These are phyloP conservation scores for Yamadazyma kanchanaburiensis DNA, from an alignment of 1,139 yeast species.

Conservation along the genomic window DNA sequence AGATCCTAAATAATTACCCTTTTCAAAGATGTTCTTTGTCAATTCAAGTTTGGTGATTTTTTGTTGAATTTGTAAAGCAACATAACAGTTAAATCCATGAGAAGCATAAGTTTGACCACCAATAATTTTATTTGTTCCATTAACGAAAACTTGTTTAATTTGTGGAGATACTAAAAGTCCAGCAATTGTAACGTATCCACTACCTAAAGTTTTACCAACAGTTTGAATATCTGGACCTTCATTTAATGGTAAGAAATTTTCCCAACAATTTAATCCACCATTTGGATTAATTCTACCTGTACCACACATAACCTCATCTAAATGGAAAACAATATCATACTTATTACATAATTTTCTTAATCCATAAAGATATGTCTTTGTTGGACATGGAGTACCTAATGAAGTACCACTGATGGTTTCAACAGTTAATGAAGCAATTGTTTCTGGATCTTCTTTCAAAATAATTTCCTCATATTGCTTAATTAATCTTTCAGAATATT, in stretches of 20 bases:
- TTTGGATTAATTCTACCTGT: slow-evolving; percentile 45
- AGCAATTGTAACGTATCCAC: slow-evolving; percentile 62
- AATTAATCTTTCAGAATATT: slow-evolving; percentile 45
- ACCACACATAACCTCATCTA: slow-evolving; percentile 70
- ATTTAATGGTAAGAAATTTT: slow-evolving; percentile 36
- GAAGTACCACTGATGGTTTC: slow-evolving; percentile 62
- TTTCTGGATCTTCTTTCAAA: slow-evolving; percentile 47
- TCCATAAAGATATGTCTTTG: slow-evolving; percentile 57
- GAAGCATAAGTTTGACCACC: slow-evolving; percentile 64
- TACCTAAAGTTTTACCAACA: slow-evolving; percentile 63
- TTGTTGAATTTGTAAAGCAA: slow-evolving; percentile 57
- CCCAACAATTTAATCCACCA: slow-evolving; percentile 47
- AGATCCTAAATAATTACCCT: slow-evolving; percentile 49
- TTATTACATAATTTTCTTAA: slow-evolving; percentile 51
- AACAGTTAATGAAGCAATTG: slow-evolving; percentile 50
- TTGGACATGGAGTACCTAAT: slow-evolving; percentile 54
- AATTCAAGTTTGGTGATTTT: slow-evolving; percentile 43
- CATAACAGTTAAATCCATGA: slow-evolving; percentile 59
- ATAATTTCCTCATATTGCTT: slow-evolving; percentile 48
- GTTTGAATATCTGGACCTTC: slow-evolving; percentile 60
- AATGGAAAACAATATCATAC: slow-evolving; percentile 53
- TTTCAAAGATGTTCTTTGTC: slow-evolving; percentile 46
- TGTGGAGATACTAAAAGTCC: slow-evolving; percentile 55
- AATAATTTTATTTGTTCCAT: slow-evolving; percentile 40
- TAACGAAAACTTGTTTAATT: slow-evolving; percentile 39